These are phyloP conservation scores for Pythium pectinolyticum DNA, from an alignment of 352 stramenopile species.

Conservation along the genomic window DNA sequence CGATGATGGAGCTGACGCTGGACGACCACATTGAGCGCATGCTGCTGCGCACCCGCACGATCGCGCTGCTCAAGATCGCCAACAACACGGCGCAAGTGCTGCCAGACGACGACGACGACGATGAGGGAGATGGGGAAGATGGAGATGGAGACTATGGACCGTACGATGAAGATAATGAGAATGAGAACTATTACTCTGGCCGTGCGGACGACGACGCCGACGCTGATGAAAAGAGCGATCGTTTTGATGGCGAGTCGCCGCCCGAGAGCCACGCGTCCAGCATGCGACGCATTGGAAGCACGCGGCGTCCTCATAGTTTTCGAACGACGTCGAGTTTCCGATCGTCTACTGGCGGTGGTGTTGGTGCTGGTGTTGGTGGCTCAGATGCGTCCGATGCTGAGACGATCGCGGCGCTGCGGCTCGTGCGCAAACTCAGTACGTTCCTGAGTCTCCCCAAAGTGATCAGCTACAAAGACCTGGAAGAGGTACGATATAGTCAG, in stretches of 20 bases:
- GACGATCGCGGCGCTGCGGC: slow-evolving; percentile 41
- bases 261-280: slow-evolving; percentile 10
- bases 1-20: slow-evolving; percentile 34
- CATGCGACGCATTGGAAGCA: slow-evolving; percentile 3
- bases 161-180: slow-evolving; percentile 8
- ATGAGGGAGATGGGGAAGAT: slow-evolving; percentile 43
- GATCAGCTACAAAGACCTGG: slow-evolving; percentile 72
- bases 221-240: slow-evolving; percentile 16
- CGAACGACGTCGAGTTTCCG: slow-evolving; percentile 37
- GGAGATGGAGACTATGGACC: slow-evolving; percentile 24
- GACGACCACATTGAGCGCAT: slow-evolving; percentile 75
- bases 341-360: no score
- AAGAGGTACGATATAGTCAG: slow-evolving; percentile 37
- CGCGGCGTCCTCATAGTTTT: slow-evolving; percentile 19
- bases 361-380: no score
- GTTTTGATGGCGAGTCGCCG: slow-evolving; percentile 9
- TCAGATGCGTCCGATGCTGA: slow-evolving; percentile 25
- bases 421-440: slow-evolving; percentile 62
- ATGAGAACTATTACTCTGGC: background rate
- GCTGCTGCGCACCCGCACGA: slow-evolving; percentile 57
- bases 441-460: slow-evolving; percentile 68
- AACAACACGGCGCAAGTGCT: slow-evolving; percentile 71
- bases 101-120: slow-evolving; percentile 44
- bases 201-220: slow-evolving; percentile 16
- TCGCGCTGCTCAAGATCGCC: slow-evolving; percentile 70